phyloP scores from a whole-genome alignment of 176 grass and related monocot species.

The Carex parvula region DNA sequence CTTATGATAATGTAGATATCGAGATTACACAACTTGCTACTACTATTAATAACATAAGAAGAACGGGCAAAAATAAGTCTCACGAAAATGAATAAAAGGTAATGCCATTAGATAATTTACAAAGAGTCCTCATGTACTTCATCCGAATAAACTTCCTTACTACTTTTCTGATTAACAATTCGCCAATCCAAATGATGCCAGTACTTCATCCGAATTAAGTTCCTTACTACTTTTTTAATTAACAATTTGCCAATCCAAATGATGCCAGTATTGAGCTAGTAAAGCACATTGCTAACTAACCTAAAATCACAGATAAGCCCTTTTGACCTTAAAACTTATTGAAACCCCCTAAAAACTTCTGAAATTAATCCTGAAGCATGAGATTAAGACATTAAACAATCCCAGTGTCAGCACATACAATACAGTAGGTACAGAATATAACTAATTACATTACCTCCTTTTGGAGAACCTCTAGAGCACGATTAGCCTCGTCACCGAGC shows the following conservation, averaged over 20 bases:
- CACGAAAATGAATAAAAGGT: not conserved
- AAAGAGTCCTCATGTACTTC: not conserved
- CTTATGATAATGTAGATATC: not conserved
- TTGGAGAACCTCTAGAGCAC: slow-evolving; percentile 83
- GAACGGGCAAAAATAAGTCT: not conserved
- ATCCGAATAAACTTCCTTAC: no score
- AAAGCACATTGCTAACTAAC: not conserved
- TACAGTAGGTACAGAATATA: not conserved
- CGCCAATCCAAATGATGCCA: no score
- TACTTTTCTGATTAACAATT: no score
- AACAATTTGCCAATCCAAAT: no score
- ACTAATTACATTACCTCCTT: slow-evolving; percentile 44
- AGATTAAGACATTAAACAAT: not conserved
- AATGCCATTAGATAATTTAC: not conserved
- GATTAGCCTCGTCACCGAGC: slow-evolving; percentile 86
- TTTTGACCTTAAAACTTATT: no score
- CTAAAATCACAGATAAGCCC: no score
- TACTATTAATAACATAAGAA: slow-evolving; percentile 12
- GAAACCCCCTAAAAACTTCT: no score
- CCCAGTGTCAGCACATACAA: not conserved
- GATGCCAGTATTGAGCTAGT: not conserved
- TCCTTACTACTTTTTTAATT: no score
- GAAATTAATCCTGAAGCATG: no score
- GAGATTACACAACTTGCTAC: not conserved
- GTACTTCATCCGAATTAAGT: no score